These are phyloP conservation scores for Orbilia brochopaga DNA, from an alignment of 2,329 filamentous ascomycete genomes.

Conservation along the genomic window DNA sequence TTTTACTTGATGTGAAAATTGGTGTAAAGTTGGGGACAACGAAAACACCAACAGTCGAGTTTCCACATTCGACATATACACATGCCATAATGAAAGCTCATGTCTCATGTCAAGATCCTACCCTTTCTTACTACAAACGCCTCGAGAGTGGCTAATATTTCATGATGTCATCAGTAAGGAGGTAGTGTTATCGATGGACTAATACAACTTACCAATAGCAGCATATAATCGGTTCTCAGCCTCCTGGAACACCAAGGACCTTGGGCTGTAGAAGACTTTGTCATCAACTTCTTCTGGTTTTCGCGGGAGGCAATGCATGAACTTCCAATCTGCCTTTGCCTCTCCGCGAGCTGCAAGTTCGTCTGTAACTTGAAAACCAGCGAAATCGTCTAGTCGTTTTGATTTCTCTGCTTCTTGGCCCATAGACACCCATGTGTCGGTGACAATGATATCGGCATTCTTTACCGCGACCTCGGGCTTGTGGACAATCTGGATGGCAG, in stretches of 20 bases:
- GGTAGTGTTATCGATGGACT: conserved; percentile 57
- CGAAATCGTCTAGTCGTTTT: conserved; percentile 79
- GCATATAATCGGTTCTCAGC: conserved; percentile 95
- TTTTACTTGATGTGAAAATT: too few relatives aligned
- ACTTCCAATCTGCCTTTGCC: conserved; percentile 88
- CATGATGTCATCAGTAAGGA: conserved; percentile 4
- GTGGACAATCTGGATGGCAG: conserved; percentile 57
- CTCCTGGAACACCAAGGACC: conserved; percentile 89
- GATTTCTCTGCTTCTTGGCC: conserved; percentile 86
- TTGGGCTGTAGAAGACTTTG: conserved; percentile 87
- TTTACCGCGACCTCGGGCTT: conserved; percentile 84
- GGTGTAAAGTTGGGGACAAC: too few relatives aligned
- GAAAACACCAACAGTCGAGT: too few relatives aligned
- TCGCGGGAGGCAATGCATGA: conserved; percentile 96
- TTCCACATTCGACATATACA: not conserved
- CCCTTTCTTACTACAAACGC: conserved; percentile 95
- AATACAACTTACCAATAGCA: conserved; percentile 67
- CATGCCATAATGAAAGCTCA: not conserved
- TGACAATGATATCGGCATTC: conserved; percentile 86
- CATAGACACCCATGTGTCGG: conserved; percentile 99
- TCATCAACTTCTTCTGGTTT: conserved; percentile 92
- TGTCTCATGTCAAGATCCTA: conserved; percentile 63
- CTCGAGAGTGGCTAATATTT: conserved; percentile 70
- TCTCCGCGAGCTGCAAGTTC: conserved; percentile 82
- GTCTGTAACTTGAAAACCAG: conserved; percentile 87